A percentile compares a stretch with the other conserved stretches of the same genome.
Evolutionary conservation across 306 rosid species (phyloP).

Genomic region (Calophaca sinica): DNA sequence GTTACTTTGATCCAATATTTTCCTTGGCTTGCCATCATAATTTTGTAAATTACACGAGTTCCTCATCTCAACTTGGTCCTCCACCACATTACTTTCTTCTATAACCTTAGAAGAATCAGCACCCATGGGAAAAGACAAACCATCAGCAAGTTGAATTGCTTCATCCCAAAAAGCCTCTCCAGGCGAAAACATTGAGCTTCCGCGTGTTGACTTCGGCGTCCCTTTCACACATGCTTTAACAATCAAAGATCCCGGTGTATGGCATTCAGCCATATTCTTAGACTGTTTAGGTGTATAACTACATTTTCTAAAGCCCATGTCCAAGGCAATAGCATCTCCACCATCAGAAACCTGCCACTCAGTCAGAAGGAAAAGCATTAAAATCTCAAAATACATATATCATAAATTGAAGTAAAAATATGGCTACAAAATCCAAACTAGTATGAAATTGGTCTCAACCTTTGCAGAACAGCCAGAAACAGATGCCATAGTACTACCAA

Average conservation of each 20-base stretch:
- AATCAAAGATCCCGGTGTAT: constrained; percentile 77
- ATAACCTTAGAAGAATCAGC: constrained; percentile 51
- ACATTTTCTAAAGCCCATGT: constrained; percentile 68
- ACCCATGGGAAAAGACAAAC: constrained; percentile 62
- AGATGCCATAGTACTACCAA: constrained; percentile 49
- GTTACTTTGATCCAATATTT: constrained; percentile 57
- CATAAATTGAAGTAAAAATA: constrained; percentile 30
- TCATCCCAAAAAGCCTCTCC: constrained; percentile 97
- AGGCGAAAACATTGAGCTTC: constrained; percentile 89
- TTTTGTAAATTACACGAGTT: constrained; percentile 60
- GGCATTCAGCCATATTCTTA: constrained; percentile 55
- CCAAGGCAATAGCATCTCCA: constrained; percentile 49
- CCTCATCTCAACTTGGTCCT: constrained; percentile 51
- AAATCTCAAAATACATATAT: constrained; percentile 20
- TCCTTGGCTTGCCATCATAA: constrained; percentile 59
- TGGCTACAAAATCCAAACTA: constrained; percentile 21
- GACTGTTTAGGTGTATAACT: constrained; percentile 59
- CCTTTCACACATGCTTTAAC: constrained; percentile 55
- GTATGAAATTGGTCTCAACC: constrained; percentile 43
- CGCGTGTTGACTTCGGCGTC: constrained; percentile 77
- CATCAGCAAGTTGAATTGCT: constrained; percentile 92
- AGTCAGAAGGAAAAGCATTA: constrained; percentile 39
- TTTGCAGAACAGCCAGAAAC: constrained; percentile 41
- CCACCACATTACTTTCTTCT: constrained; percentile 51
- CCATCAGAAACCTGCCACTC: constrained; percentile 56